These are phyloP conservation scores for Creolimax fragrantissima DNA, from an alignment of 78 protist species.

Conservation along the genomic window DNA sequence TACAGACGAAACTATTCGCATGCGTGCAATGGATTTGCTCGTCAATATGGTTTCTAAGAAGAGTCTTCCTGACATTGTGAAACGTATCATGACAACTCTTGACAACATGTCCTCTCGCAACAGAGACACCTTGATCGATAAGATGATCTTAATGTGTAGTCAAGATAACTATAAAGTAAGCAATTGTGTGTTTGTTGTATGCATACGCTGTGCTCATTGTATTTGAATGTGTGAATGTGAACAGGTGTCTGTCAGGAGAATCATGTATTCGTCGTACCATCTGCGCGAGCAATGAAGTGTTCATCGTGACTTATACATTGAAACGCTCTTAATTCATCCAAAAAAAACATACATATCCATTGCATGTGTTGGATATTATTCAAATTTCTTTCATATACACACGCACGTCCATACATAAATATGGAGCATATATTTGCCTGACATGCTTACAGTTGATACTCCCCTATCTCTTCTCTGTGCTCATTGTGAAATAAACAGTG, in stretches of 20 bases:
- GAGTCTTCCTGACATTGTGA: slow-evolving; percentile 64
- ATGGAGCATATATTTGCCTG: no score
- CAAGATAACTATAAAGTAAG: slow-evolving; percentile 46
- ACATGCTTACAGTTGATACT: no score
- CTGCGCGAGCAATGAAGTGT: not conserved
- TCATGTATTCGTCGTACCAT: not conserved
- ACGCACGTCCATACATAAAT: no score
- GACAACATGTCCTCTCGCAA: not conserved
- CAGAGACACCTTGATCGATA: slow-evolving; percentile 59
- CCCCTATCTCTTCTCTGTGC: no score
- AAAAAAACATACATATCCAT: not conserved
- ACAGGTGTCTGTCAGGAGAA: not conserved
- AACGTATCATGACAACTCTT: slow-evolving; percentile 48
- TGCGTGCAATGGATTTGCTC: slow-evolving; percentile 76
- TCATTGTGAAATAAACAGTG: not conserved
- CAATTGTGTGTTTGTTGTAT: not conserved
- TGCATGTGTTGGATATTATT: not conserved
- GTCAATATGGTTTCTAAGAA: slow-evolving; percentile 74
- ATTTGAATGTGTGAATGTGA: not conserved
- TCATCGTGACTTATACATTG: not conserved
- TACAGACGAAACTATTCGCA: slow-evolving; percentile 83
- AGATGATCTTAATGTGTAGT: slow-evolving; percentile 68
- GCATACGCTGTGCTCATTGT: not conserved
- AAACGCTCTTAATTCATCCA: not conserved
- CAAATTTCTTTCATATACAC: no score